phyloP scores from a whole-genome alignment of 805 yeast genomes.

The Blastobotrys muscicola region DNA sequence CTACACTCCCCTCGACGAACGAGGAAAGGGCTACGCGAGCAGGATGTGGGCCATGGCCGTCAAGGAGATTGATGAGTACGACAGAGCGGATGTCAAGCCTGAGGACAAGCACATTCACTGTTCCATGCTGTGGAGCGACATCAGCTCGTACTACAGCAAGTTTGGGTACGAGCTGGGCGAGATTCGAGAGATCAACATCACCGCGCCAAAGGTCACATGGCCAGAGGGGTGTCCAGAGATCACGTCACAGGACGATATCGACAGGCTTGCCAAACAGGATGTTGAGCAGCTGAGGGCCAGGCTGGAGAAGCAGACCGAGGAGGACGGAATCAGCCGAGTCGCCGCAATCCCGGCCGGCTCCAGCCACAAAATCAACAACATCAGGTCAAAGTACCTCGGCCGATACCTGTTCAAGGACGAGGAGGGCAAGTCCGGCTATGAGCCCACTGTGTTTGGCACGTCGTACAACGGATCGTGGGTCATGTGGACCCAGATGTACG shows the following conservation, averaged over 20 bases:
- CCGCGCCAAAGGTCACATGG: conserved; percentile 1
- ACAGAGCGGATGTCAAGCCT: conserved; percentile 22
- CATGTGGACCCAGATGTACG: conserved; percentile 22
- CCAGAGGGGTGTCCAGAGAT: conserved; percentile 2
- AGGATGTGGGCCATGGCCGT: conserved; percentile 32
- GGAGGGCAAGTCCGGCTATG: not conserved
- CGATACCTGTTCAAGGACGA: conserved; percentile 6
- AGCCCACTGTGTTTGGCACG: conserved; percentile 20
- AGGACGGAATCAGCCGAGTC: conserved; percentile 16
- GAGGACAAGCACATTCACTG: conserved; percentile 22
- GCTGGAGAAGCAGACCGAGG: conserved; percentile 12
- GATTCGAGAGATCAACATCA: conserved; percentile 9
- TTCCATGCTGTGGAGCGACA: conserved; percentile 57
- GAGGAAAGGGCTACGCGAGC: conserved; percentile 50
- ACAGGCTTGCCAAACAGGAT: conserved; percentile 3
- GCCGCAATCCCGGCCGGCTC: conserved; percentile 14
- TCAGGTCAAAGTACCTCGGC: conserved; percentile 18
- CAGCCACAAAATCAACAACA: conserved; percentile 13
- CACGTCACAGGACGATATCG: not conserved
- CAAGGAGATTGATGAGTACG: conserved; percentile 11
- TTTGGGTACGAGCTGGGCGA: conserved; percentile 37
- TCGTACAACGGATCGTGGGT: conserved; percentile 17
- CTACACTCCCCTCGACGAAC: conserved; percentile 37
- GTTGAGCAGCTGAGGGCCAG: conserved; percentile 1
- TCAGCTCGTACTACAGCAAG: conserved; percentile 54